Percentiles rank a stretch among this genome's conserved stretches.
phyloP scores from a whole-genome alignment of 768 basidiomycete genomes.

The Mycena sanguinolenta region DNA sequence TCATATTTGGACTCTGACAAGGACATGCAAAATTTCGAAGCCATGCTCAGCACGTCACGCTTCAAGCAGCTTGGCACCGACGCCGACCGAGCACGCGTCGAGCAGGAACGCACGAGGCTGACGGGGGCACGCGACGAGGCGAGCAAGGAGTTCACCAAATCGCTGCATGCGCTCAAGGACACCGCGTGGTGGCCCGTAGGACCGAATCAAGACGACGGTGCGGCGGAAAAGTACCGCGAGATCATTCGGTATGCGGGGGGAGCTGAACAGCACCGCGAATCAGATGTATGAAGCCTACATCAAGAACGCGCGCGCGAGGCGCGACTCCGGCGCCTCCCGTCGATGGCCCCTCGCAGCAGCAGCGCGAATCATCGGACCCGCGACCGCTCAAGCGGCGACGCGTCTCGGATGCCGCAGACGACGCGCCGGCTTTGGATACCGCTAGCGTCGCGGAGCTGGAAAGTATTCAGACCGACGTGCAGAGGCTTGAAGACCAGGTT shows the following conservation, averaged over 20 bases:
- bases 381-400: conserved; percentile 49
- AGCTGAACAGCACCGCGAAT: conserved; percentile 40
- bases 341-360: conserved; percentile 32
- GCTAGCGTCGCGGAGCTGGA: conserved; percentile 39
- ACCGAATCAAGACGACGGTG: conserved; percentile 38
- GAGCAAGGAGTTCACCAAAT: conserved; percentile 35
- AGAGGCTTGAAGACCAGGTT: conserved; percentile 38
- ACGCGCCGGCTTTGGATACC: conserved; percentile 36
- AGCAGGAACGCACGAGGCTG: conserved; percentile 37
- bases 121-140: conserved; percentile 39
- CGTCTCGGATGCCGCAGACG: conserved; percentile 27
- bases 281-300: conserved; percentile 41
- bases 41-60: conserved; percentile 33
- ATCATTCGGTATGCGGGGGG: conserved; percentile 38
- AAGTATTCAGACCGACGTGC: conserved; percentile 38
- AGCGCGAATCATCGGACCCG: conserved; percentile 12
- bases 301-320: conserved; percentile 11
- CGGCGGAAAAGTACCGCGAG: conserved; percentile 38
- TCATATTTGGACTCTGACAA: conserved; percentile 8
- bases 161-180: conserved; percentile 38
- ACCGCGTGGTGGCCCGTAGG: conserved; percentile 47
- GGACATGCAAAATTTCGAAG: conserved; percentile 4
- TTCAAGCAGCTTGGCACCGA: conserved; percentile 29
- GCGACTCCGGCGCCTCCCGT: conserved; percentile 16
- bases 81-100: conserved; percentile 32